phyloP scores from a whole-genome alignment of 345 rosid genomes.

The Reutealis trisperma region DNA sequence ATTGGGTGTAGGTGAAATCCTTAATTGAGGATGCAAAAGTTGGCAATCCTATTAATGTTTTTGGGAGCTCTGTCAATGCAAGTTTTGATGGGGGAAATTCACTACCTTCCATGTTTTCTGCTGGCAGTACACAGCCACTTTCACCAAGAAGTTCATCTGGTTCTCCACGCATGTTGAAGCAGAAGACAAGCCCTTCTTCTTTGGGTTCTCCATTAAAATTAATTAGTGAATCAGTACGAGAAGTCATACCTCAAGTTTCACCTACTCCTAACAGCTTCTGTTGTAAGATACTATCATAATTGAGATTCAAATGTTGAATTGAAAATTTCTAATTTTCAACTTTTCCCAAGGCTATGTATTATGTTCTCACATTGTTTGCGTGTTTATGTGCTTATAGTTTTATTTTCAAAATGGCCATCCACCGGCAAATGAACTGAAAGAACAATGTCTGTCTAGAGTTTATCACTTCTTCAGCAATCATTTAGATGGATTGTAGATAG shows the following conservation, averaged over 20 bases:
- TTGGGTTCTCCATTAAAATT: conserved; percentile 27
- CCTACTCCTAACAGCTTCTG: conserved; percentile 11
- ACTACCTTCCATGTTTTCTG: conserved; percentile 31
- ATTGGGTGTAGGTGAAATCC: conserved; percentile 25
- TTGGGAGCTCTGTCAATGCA: conserved; percentile 1
- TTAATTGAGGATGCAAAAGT: conserved; percentile 27
- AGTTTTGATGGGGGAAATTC: conserved; percentile 17
- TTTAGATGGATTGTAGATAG: conserved; percentile 20
- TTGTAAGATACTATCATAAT: conserved; percentile 4
- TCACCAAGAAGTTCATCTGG: conserved; percentile 37
- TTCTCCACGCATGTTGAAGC: conserved; percentile 33
- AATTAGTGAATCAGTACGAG: conserved; percentile 20
- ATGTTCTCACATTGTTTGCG: not conserved
- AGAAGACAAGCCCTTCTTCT: conserved; percentile 28
- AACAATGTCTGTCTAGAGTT: conserved; percentile 24
- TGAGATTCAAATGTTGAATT: conserved; percentile 5
- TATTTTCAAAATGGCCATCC: conserved; percentile 37
- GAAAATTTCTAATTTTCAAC: not conserved
- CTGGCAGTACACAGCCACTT: conserved; percentile 36
- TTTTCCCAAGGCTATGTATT: not conserved
- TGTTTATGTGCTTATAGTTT: conserved; percentile 23
- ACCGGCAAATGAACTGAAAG: conserved; percentile 29
- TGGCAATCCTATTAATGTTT: conserved; percentile 16
- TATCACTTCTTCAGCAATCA: conserved; percentile 24
- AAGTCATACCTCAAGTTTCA: conserved; percentile 37